phyloP scores from a whole-genome alignment of 2,329 filamentous ascomycete species.

The Colletotrichum sansevieriae region DNA sequence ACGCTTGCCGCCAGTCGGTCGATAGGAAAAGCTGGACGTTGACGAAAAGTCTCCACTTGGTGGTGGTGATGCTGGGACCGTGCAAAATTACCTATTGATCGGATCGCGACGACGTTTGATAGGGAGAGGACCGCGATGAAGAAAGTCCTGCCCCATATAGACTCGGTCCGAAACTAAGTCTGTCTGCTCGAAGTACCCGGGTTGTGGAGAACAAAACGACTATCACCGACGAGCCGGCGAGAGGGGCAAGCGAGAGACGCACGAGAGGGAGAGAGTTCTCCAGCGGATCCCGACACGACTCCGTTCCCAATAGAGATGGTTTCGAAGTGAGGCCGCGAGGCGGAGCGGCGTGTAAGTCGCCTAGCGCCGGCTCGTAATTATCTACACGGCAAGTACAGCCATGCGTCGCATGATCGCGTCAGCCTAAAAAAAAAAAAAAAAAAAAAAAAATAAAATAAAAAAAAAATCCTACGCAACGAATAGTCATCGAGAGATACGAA shows the following conservation, averaged over 20 bases:
- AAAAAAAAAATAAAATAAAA: no score
- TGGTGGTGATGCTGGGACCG: not conserved
- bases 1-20: not conserved
- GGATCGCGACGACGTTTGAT: not conserved
- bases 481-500: not conserved
- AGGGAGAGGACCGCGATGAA: not conserved
- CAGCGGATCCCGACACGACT: constrained; percentile 3
- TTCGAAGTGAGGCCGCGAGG: not conserved
- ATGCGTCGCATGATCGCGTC: constrained; percentile 13
- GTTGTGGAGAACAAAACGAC: not conserved
- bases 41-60: not conserved
- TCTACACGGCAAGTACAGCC: constrained; percentile 5
- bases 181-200: not conserved
- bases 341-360: not conserved
- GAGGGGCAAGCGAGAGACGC: not conserved
- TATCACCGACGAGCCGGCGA: not conserved
- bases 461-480: not conserved
- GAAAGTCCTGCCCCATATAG: not conserved
- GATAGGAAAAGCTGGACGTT: not conserved
- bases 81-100: constrained; percentile 1
- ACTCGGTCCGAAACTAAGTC: no score
- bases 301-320: constrained; percentile 8
- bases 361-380: not conserved
- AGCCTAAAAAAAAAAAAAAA: not conserved
- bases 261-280: not conserved